These are phyloP conservation scores for Pugionium cornutum DNA, from an alignment of 345 rosid species.

Conservation along the genomic window DNA sequence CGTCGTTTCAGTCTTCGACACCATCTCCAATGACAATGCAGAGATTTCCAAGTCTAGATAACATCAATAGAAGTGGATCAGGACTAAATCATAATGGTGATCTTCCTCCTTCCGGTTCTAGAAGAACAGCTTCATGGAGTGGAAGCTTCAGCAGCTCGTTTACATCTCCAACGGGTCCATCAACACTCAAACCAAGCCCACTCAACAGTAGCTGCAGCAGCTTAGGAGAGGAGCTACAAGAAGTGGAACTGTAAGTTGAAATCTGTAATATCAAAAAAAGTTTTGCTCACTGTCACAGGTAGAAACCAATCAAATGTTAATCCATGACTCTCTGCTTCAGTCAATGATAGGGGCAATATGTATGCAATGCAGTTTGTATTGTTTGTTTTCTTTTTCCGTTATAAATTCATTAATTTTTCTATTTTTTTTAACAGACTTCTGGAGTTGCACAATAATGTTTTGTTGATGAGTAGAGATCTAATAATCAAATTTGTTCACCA, in stretches of 20 bases:
- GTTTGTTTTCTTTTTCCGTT: background rate
- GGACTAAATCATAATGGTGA: slow-evolving; percentile 37
- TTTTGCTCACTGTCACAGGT: slow-evolving; percentile 32
- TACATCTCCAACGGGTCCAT: slow-evolving; percentile 36
- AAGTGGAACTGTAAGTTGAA: slow-evolving; percentile 76
- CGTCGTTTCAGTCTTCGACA: slow-evolving; percentile 44
- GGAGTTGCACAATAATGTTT: slow-evolving; percentile 17
- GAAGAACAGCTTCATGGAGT: slow-evolving; percentile 90
- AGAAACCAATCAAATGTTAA: slow-evolving; percentile 33
- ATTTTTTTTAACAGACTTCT: slow-evolving; percentile 19
- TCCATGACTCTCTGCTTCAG: slow-evolving; percentile 35
- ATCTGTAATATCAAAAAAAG: slow-evolving; percentile 28
- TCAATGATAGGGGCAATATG: slow-evolving; percentile 29
- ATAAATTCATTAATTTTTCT: slow-evolving; percentile 34
- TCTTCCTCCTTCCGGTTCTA: slow-evolving; percentile 40
- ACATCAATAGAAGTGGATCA: slow-evolving; percentile 46
- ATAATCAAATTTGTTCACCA: background rate
- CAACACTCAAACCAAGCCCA: slow-evolving; percentile 38
- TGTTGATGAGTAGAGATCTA: background rate
- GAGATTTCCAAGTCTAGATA: slow-evolving; percentile 71
- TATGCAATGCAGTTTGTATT: slow-evolving; percentile 33
- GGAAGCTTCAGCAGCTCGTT: slow-evolving; percentile 47
- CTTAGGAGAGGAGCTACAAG: slow-evolving; percentile 81
- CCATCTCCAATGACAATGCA: slow-evolving; percentile 50
- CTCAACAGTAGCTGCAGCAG: slow-evolving; percentile 53